Base-by-base conservation (phyloP, 208 protist species). In the Naegleria lovaniensis region DNA sequence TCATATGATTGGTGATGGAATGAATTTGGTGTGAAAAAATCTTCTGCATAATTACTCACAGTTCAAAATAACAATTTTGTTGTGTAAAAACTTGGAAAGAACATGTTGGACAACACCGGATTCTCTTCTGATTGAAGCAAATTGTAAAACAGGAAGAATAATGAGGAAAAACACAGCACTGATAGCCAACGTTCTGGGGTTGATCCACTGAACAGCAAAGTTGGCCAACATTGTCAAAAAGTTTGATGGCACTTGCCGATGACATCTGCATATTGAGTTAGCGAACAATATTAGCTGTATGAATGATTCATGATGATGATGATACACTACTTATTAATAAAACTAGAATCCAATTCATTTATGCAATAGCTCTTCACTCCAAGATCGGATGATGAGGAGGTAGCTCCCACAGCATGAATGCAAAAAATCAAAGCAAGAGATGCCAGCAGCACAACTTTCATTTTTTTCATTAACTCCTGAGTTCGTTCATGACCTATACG, bases 361-460 rank as follows among this genome's bases (percentile, higher is more conserved):
- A 88, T 39, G 29, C 85, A 88, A 88, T 58, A 88, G 58, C 67
- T 79, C 29, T 79, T 79, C 58, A 6, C 38, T 85, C 79, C 79
- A 25, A 85, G 41, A n/a, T 33, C 41, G 6, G n/a, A 43, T 43
- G 79, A n/a, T 83, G 75, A 38, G 11, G 75, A 67, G 19, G 11
- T 13, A 67, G 55, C 55, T 2, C 19, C 3, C 11, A 67, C 55
- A 15, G 19, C n/a, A n/a, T n/a, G 3, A 2, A 67, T 19, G 2
- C 11, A 29, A 15, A 67, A 15, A 67, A 15, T 67, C 55, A 29
- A 48, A 48, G 19, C 55, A 67, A 29, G 55, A 67, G 22, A 67
- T 22, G 19, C 19, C 22, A 67, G n/a, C n/a, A n/a, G n/a, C n/a
- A n/a, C n/a, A n/a, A n/a, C n/a, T n/a, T 67, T 67, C 55, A 67